Conservation (phyloP, 345 rosid species). For the Populus tremula region DNA sequence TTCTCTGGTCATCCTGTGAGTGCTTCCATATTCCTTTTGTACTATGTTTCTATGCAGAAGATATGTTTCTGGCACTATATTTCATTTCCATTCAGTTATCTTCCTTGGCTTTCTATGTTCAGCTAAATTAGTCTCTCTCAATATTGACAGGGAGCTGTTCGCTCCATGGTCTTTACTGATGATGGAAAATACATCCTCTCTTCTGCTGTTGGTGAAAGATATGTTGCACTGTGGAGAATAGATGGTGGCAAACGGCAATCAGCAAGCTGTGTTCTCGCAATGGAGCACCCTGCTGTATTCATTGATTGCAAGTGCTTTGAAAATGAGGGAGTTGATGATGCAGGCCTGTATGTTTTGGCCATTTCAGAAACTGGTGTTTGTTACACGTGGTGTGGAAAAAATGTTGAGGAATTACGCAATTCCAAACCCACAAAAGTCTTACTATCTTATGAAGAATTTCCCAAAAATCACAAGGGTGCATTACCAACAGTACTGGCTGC, state of each 20-base stretch:
- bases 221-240: constrained; percentile 72
- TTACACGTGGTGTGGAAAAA: constrained; percentile 77
- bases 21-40: not conserved
- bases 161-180: constrained; percentile 67
- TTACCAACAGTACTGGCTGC: constrained; percentile 68
- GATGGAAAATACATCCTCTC: constrained; percentile 80
- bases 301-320: constrained; percentile 59
- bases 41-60: not conserved
- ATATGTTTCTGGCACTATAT: not conserved
- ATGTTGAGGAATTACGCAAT: constrained; percentile 54
- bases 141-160: constrained; percentile 64
- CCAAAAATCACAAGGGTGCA: constrained; percentile 46
- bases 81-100: constrained; percentile 1
- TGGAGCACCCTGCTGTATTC: constrained; percentile 90
- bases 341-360: constrained; percentile 61
- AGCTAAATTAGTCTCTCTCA: constrained; percentile 10
- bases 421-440: constrained; percentile 68
- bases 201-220: constrained; percentile 75
- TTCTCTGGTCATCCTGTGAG: constrained; percentile 80
- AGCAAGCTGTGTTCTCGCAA: constrained; percentile 84
- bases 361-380: constrained; percentile 83
- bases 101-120: constrained; percentile 5
- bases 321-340: constrained; percentile 35
- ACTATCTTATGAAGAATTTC: constrained; percentile 43
- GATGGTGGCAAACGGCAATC: constrained; percentile 73